phyloP scores from a whole-genome alignment of 495 filamentous ascomycete genomes.

The Talaromyces trachyspermus region DNA sequence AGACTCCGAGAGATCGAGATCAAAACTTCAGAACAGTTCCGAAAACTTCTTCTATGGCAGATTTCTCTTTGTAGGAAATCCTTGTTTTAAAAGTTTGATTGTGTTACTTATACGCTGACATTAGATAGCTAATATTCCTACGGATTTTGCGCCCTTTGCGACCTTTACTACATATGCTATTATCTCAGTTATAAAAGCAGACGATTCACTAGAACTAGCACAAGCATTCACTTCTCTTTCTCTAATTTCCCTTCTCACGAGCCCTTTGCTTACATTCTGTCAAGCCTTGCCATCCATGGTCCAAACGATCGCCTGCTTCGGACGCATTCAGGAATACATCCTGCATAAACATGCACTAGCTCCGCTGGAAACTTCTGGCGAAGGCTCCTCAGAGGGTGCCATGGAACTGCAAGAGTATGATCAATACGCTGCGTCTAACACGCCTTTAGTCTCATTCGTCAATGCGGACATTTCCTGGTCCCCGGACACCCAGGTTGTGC shows the following conservation, averaged over 20 bases:
- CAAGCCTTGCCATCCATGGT: slow-evolving; percentile 39
- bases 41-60: slow-evolving; percentile 9
- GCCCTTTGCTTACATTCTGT: slow-evolving; percentile 20
- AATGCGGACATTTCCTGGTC: slow-evolving; percentile 47
- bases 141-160: slow-evolving; percentile 26
- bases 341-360: background rate
- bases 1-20: slow-evolving; percentile 9
- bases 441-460: slow-evolving; percentile 26
- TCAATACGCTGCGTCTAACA: slow-evolving; percentile 19
- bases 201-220: slow-evolving; percentile 31
- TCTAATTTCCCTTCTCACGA: slow-evolving; percentile 26
- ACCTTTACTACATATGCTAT: slow-evolving; percentile 37
- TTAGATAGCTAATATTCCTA: slow-evolving; percentile 11
- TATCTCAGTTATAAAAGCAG: slow-evolving; percentile 28
- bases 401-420: slow-evolving; percentile 28
- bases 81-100: background rate
- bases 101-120: background rate
- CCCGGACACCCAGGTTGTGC: slow-evolving; percentile 28
- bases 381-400: background rate
- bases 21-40: slow-evolving; percentile 14
- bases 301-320: slow-evolving; percentile 48
- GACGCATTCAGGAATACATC: slow-evolving; percentile 50
- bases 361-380: background rate
- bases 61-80: slow-evolving; percentile 11
- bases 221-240: slow-evolving; percentile 31